These are phyloP conservation scores for Dovyalis caffra DNA, from an alignment of 345 rosid genomes.

Conservation along the genomic window DNA sequence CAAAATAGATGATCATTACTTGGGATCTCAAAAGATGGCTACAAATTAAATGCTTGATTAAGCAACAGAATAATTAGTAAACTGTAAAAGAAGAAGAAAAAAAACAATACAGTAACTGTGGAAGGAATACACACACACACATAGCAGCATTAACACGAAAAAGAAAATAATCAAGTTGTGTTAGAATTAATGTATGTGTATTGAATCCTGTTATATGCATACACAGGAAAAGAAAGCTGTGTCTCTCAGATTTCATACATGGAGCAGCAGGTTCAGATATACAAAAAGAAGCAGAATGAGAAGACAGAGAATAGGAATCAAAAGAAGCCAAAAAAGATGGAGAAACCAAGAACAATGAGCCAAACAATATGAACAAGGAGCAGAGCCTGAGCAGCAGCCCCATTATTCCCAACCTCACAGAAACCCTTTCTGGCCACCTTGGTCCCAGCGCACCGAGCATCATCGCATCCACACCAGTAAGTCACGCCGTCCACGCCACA, in stretches of 20 bases:
- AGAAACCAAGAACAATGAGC: conserved; percentile 26
- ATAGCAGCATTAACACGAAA: neutral
- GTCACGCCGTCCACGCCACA: conserved; percentile 38
- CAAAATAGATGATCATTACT: neutral
- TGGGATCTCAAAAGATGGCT: too few relatives aligned
- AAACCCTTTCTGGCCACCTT: conserved; percentile 19
- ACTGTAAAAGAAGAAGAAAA: too few relatives aligned
- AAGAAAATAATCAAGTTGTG: neutral
- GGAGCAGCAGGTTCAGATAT: too few relatives aligned
- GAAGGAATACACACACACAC: neutral
- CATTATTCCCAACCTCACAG: conserved; percentile 27
- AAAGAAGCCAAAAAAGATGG: conserved; percentile 20
- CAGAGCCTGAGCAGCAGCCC: conserved; percentile 26
- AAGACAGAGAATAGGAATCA: neutral
- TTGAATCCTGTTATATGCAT: neutral
- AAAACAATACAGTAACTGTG: neutral
- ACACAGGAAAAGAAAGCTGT: neutral
- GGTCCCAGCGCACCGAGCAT: conserved; percentile 24
- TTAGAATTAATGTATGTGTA: neutral
- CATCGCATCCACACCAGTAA: conserved; percentile 35
- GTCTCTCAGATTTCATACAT: too few relatives aligned
- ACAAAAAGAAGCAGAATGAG: too few relatives aligned
- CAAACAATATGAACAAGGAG: conserved; percentile 24
- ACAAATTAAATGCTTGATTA: neutral
- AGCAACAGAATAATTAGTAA: neutral